A percentile compares a stretch with the other conserved stretches of the same genome.
phyloP scores from a whole-genome alignment of 1,284 basidiomycete species.

The Microbotryum silenes-acaulis region DNA sequence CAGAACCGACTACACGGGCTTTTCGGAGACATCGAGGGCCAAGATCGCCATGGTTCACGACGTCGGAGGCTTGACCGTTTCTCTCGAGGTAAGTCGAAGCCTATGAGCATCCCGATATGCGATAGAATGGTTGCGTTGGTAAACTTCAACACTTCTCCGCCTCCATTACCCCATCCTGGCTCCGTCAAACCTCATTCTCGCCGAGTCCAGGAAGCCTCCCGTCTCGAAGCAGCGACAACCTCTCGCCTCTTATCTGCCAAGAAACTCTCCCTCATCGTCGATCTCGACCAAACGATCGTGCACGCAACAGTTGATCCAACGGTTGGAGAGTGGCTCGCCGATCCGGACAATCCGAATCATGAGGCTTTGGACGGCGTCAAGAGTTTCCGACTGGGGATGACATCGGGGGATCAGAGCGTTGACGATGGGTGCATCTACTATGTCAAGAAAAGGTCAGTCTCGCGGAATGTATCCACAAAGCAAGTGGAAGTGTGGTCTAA shows the following conservation, averaged over 20 bases:
- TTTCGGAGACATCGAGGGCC: slow-evolving; percentile 67
- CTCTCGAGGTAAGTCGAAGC: slow-evolving; percentile 29
- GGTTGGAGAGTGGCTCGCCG: slow-evolving; percentile 85
- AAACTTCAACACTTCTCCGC: neutral
- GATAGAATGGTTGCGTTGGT: neutral
- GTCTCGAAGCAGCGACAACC: slow-evolving; percentile 75
- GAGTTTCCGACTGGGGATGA: slow-evolving; percentile 63
- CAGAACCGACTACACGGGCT: slow-evolving; percentile 78
- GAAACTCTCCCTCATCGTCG: slow-evolving; percentile 89
- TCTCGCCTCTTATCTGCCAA: slow-evolving; percentile 63
- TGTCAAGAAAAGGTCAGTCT: slow-evolving; percentile 75
- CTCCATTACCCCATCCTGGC: neutral
- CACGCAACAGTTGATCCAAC: slow-evolving; percentile 98
- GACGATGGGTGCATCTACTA: slow-evolving; percentile 87
- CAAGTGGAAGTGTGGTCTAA: slow-evolving; percentile 66
- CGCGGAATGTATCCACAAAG: slow-evolving; percentile 37
- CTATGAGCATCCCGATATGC: neutral
- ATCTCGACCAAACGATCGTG: slow-evolving; percentile 97
- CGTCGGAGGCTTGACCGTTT: slow-evolving; percentile 45
- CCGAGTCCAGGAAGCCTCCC: slow-evolving; percentile 64
- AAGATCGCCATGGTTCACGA: slow-evolving; percentile 75
- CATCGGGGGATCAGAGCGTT: slow-evolving; percentile 38
- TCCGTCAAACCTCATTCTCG: neutral
- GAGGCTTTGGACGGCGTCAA: slow-evolving; percentile 74
- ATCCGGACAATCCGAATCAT: slow-evolving; percentile 76